phyloP scores from a whole-genome alignment of 23 red algal genomes.

The Cyanidioschyzon merolae region DNA sequence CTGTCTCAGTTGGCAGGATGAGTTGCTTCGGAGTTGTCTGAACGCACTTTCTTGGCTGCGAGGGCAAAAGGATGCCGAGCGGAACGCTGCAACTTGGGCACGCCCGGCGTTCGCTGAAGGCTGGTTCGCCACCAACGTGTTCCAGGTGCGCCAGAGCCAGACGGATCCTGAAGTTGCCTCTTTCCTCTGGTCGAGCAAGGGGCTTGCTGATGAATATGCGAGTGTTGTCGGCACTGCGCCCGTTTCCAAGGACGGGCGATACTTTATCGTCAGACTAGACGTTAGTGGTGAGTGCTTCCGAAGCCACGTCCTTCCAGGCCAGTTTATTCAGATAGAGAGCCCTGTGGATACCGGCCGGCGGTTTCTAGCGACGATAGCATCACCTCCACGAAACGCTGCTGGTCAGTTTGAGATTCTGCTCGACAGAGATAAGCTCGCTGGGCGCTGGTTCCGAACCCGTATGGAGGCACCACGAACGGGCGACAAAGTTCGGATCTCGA shows the following conservation, averaged over 20 bases:
- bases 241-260: neutral
- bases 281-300: slow-evolving; percentile 5
- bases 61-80: no score
- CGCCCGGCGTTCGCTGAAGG: no score
- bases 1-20: no score
- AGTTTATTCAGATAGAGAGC: slow-evolving; percentile 35
- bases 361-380: slow-evolving; percentile 41
- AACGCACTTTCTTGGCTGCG: no score
- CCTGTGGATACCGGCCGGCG: neutral
- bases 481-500: slow-evolving; percentile 34
- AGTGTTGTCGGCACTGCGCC: neutral
- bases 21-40: no score
- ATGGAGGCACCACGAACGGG: slow-evolving; percentile 6
- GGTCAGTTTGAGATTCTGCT: slow-evolving; percentile 23
- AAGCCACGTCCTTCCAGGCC: slow-evolving; percentile 39
- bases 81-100: no score
- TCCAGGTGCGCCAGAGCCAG: no score
- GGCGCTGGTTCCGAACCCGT: neutral
- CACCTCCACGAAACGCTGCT: slow-evolving; percentile 32
- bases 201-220: neutral
- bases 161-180: neutral
- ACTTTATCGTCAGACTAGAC: neutral
- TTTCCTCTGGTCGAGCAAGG: neutral
- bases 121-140: no score
- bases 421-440: slow-evolving; percentile 7